Evolutionary conservation across 768 basidiomycete genomes (phyloP), one percentile per base, ranked within the genome.

Genomic region (Termitomyces sp.): DNA sequence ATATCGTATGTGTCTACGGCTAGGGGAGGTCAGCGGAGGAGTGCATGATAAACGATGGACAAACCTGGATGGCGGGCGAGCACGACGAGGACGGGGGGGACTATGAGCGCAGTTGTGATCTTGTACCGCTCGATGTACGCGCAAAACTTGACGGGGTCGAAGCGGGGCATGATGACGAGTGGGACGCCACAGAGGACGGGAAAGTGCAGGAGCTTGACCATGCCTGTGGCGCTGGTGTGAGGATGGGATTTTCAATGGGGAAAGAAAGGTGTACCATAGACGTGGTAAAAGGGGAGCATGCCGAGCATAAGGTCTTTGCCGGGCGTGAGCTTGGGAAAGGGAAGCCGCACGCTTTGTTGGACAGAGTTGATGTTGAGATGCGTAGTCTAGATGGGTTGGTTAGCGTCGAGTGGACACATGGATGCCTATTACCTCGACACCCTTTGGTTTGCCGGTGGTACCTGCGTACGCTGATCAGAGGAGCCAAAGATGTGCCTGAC

Each of bases 31-130:
- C 16, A n/a, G 22, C 10, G 4, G 34, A 3, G 22, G 36, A 26
- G 29, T 8, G 16, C 12, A 18, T 1, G 24, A 6, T 3, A 16
- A 10, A 1, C 2, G 1, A 2, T 4, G 1, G 53, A 68, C 83
- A 32, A 71, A 83, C 84, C 85, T 12, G 84, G 81, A 62, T 90
- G 86, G 59, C 87, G 82, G 2, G 85, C 73, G 42, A 97, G 76
- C 1, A 84, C 79, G 14, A 96, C 84, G 13, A 94, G 72, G n/a
- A 97, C 84, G 0, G 94, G 93, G 1, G 94, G 94, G 1, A 92
- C 92, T 48, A 92, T 73, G 0, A 88, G 71, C 0, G 80, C 58
- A 1, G 74, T 58, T 0, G 87, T 86, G 27, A 85, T 79, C 51
- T 74, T 80, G 74, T 90, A 90, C 51, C 75, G 78, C 60, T 86